Conservation (phyloP, 306 rosid species). For the Mucuna pruriens region DNA sequence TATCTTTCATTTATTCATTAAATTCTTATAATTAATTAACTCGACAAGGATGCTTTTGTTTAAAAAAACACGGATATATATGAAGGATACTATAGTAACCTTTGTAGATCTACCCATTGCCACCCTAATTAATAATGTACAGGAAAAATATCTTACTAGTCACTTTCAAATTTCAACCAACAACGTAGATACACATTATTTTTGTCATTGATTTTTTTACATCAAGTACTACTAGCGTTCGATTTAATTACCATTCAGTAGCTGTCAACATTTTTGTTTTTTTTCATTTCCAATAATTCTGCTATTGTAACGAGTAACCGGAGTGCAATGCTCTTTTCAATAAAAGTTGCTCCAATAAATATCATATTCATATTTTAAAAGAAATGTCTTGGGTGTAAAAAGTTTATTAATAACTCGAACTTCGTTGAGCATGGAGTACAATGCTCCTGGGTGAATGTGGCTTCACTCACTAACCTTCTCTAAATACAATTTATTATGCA, state of each 20-base stretch:
- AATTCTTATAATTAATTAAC: too few species aligned
- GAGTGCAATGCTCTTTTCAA: neutral
- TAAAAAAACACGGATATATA: neutral
- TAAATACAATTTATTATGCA: neutral
- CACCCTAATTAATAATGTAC: neutral
- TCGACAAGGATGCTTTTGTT: neutral
- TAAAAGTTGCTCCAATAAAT: too few species aligned
- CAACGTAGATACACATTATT: neutral
- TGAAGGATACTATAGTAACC: neutral
- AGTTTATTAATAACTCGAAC: too few species aligned
- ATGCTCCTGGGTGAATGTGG: neutral
- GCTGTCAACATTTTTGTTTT: too few species aligned
- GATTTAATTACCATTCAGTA: neutral
- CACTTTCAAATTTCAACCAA: conserved; percentile 24
- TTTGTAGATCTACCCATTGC: neutral
- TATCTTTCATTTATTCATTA: too few species aligned
- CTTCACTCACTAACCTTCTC: neutral
- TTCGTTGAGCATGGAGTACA: too few species aligned
- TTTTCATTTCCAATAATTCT: conserved; percentile 1
- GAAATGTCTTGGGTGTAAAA: too few species aligned
- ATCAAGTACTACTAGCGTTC: neutral
- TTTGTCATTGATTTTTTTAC: neutral
- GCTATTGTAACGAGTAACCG: neutral
- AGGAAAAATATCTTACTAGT: neutral
- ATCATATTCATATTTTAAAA: too few species aligned